A percentile compares a stretch with the other conserved stretches of the same genome.
phyloP scores from a whole-genome alignment of 2,329 filamentous ascomycete genomes.

The Aspergillus glaucus region DNA sequence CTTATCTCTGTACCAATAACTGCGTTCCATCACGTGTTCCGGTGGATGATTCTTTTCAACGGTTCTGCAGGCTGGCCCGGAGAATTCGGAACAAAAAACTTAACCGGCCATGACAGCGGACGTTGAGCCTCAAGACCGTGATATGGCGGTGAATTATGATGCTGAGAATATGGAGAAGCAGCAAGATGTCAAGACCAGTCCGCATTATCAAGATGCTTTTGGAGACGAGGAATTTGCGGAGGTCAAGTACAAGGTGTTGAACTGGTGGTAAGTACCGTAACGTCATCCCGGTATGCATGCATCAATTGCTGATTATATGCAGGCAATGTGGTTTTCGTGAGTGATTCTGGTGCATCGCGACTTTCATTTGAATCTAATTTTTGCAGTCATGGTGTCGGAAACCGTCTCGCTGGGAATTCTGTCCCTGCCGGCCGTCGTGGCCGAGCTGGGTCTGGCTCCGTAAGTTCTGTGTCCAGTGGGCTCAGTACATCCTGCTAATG shows the following conservation, averaged over 20 bases:
- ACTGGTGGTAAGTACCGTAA: conserved; percentile 29
- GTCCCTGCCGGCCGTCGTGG: conserved; percentile 47
- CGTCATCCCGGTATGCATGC: neutral
- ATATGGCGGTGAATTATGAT: neutral
- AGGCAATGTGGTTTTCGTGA: conserved; percentile 37
- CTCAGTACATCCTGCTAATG: neutral
- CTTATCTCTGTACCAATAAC: too few species aligned
- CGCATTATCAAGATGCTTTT: conserved; percentile 22
- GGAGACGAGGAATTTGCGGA: conserved; percentile 30
- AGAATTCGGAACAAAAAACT: too few species aligned
- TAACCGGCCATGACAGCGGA: neutral
- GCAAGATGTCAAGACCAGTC: neutral
- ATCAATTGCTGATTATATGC: conserved; percentile 23
- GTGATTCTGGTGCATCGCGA: conserved; percentile 2
- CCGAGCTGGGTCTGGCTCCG: conserved; percentile 46
- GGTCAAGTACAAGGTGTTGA: conserved; percentile 45
- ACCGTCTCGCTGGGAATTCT: conserved; percentile 52
- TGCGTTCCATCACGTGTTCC: too few species aligned
- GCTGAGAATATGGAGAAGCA: conserved; percentile 13
- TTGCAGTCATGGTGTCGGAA: conserved; percentile 49
- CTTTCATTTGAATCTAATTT: conserved; percentile 1
- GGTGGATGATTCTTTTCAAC: neutral
- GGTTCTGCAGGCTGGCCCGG: neutral
- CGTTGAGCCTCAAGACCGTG: neutral
- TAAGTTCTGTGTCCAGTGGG: conserved; percentile 12